Base-by-base conservation (phyloP, 257 asterid species). In the Cynanchum wilfordii region DNA sequence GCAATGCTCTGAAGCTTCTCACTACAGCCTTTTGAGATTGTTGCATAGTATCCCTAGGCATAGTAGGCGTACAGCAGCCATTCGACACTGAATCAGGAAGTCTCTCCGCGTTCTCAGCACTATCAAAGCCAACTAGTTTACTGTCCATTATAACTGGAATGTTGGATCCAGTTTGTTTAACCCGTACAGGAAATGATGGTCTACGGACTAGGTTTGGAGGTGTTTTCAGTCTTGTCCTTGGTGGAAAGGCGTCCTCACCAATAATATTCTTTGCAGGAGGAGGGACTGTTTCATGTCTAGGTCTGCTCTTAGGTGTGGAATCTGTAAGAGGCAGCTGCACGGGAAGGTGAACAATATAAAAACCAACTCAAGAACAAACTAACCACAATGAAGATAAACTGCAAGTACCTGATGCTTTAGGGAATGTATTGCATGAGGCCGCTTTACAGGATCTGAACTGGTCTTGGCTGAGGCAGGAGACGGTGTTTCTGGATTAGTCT, bases 341-440 rank as follows among this genome's bases (percentile, higher is more conserved):
- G 80, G 59, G 76, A 36, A 69, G 64, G 70, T 62, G 77, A 77
- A 59, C 69, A 77, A 42, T 73, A 20, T 57, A 71, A 66, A 69
- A 11, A 57, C n/a, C 72, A 29, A 77, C 68, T 20, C 17, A 25
- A 3, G 54, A 25, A 20, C 63, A 63, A 68, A 60, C 69, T 65
- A 75, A n/a, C 67, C 58, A 11, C 24, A 29, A 33, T 36, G 25
- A 73, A 68, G 38, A 76, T 20, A 60, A 47, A 58, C 19, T 49
- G 52, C 20, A 11, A 44, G 63, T 88, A 93, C 98, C 97, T 88
- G 92, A 77, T 90, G 90, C 79, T 93, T 93, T 79, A 86, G 70
- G 72, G 89, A 79, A 79, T 82, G 87, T n/a, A 75, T 60, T 70
- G 84, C 86, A 7, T 75, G 88, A 52, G 78, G 83, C 57, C 87